Evolutionary conservation across 345 rosid species (phyloP).

Genomic region (Euphorbia tirucalli): DNA sequence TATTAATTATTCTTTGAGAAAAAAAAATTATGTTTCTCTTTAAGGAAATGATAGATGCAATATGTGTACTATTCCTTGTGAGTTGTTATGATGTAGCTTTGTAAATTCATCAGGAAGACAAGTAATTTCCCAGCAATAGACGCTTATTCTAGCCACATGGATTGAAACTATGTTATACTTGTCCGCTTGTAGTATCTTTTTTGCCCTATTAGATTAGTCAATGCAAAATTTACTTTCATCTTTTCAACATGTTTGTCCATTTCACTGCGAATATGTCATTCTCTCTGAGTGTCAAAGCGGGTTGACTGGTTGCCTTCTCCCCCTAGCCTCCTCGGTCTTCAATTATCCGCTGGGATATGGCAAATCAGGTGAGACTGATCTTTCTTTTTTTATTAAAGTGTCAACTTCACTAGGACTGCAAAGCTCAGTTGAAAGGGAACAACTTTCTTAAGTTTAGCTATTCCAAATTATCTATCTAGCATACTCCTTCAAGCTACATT

Average conservation of each 20-base stretch:
- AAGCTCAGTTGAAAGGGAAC: too few relatives aligned
- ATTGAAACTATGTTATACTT: background rate
- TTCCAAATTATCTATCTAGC: too few relatives aligned
- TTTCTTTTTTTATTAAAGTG: too few relatives aligned
- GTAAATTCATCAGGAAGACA: constrained; percentile 9
- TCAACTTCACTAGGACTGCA: too few relatives aligned
- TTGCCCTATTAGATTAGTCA: background rate
- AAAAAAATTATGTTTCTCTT: background rate
- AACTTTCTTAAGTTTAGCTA: too few relatives aligned
- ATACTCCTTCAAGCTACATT: too few relatives aligned
- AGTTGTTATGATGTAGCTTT: background rate
- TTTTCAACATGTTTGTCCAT: background rate
- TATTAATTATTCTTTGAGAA: background rate
- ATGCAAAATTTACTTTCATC: background rate
- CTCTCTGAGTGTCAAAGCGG: too few relatives aligned
- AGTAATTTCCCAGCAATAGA: background rate
- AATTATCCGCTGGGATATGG: too few relatives aligned
- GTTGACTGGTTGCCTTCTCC: too few relatives aligned
- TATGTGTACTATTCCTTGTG: background rate
- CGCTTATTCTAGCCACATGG: background rate
- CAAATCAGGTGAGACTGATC: too few relatives aligned
- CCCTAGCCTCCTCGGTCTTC: too few relatives aligned
- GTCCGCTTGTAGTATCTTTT: background rate
- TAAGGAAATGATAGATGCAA: background rate
- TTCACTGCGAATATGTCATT: background rate